phyloP scores from a whole-genome alignment of 495 filamentous ascomycete species.

The Trichoderma asperelloides region DNA sequence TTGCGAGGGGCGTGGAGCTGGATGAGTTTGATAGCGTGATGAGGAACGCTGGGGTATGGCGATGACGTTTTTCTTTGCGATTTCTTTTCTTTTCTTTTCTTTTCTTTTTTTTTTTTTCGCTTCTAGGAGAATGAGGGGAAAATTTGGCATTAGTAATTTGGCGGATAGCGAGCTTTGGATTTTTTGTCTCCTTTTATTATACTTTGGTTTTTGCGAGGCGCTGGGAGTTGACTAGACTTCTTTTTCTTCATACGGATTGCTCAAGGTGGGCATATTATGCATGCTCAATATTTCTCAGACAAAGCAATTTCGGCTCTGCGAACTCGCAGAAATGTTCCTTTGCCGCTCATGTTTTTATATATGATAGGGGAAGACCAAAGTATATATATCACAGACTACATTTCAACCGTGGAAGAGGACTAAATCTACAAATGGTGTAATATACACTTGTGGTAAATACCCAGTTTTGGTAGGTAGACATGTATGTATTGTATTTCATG shows the following conservation, averaged over 20 bases:
- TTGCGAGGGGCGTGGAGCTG: slow-evolving; percentile 60
- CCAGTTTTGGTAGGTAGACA: too few relatives aligned
- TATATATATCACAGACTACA: neutral
- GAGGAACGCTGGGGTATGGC: slow-evolving; percentile 74
- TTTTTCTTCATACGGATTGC: neutral
- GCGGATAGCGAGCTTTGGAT: neutral
- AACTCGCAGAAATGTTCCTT: neutral
- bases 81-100: neutral
- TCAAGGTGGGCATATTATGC: neutral
- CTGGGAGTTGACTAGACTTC: neutral
- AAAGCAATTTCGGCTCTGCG: neutral
- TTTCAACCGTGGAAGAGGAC: too few relatives aligned
- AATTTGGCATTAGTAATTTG: too few relatives aligned
- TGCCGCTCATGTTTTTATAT: neutral
- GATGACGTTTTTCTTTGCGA: slow-evolving; percentile 31
- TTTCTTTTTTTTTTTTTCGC: neutral
- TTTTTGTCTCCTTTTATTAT: neutral
- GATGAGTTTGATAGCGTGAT: slow-evolving; percentile 82
- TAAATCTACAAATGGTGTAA: too few relatives aligned
- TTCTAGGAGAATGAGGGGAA: too few relatives aligned
- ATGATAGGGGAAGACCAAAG: neutral
- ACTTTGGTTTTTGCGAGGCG: neutral
- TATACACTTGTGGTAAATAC: too few relatives aligned
- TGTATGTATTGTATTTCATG: too few relatives aligned
- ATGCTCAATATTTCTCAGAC: neutral